Evolutionary conservation across 2,329 filamentous ascomycete species (phyloP), one percentile per base, ranked within the genome.

Genomic region (Phoma sp.): DNA sequence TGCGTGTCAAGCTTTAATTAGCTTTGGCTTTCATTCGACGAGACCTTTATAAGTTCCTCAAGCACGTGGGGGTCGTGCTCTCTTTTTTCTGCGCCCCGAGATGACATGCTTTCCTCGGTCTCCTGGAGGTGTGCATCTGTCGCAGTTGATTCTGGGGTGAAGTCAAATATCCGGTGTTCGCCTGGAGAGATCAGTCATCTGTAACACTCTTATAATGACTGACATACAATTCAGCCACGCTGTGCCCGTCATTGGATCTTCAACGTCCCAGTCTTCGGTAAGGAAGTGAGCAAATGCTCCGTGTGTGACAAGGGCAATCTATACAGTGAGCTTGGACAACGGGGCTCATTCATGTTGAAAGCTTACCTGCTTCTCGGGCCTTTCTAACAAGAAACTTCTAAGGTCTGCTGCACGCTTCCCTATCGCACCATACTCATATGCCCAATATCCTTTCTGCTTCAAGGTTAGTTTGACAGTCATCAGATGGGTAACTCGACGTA

Each of bases 241-340:
- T 10, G 65, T 72, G 29, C 64, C 59, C 1, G 56, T 63, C 66
- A 71, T 68, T 1, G 68, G 65, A 41, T 72, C 64, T 10, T 55
- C 61, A 10, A 68, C 67, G 36, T 69, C 60, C 85, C 87, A 96
- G 67, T 96, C 91, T 62, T 92, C 85, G 0, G 90, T 95, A 59
- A 96, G 77, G 66, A 91, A 96, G 72, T 96, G 92, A 65, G 96
- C 71, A 64, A 93, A 89, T 1, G 89, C 90, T 1, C 92, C 92
- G 66, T 96, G 92, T 3, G 90, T 89, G 7, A 96, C 90, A 2
- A 92, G 81, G 0, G 88, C 85, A 25, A 96, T 83, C 63, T 93
- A 83, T 67, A 8, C 60, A 67, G 63, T 76, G 77, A 58, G 57
- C 29, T 22, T 27, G 22, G 4, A 4, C 23, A 1, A 2, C 32